Evolutionary conservation across 78 protist genomes (phyloP), one percentile per base, ranked within the genome.

Genomic region (Emiliania huxleyi): DNA sequence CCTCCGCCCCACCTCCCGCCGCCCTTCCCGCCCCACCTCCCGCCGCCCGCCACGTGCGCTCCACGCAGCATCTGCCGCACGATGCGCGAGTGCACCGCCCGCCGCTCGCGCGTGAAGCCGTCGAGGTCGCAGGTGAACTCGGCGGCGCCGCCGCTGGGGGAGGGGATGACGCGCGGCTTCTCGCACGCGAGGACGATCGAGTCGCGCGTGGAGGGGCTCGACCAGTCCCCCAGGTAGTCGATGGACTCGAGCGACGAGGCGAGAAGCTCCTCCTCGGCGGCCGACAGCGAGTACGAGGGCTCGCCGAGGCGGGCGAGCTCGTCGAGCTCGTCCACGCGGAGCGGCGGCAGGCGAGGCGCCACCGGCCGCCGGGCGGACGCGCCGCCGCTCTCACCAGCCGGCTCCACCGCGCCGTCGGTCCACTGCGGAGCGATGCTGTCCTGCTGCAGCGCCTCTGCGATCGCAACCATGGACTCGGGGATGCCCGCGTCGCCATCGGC

Each of bases 191-290:
- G 46, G 21, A 77, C 87, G 46, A 77, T 77, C 29, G 87, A 77
- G 87, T 77, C 87, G 49, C 46, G 44, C 29, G 87, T 25, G 33
- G 26, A 8, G 0, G 87, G 49, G 49, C 8, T 5, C 15, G 87
- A 5, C 87, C 87, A 77, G 87, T 77, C 46, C 48, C 87, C 87
- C 1, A 77, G 22, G 87, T 77, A 77, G 49, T 77, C 87, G 87
- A 77, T 5, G 23, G 87, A 4, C 49, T 4, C n/a, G 46, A 77
- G n/a, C 49, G 87, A 40, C 29, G 29, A 37, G 35, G 38, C 22
- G n/a, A 37, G 45, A 11, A 77, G 87, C n/a, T 3, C 48, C 19
- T 22, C 48, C 49, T 77, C 87, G 37, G 11, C 48, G n/a, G 1
- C 87, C 29, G 83, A 2, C 18, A 73, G 43, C 45, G 3, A 8